These are phyloP conservation scores for Candida wancherniae DNA, from an alignment of 805 yeast species.

Conservation along the genomic window DNA sequence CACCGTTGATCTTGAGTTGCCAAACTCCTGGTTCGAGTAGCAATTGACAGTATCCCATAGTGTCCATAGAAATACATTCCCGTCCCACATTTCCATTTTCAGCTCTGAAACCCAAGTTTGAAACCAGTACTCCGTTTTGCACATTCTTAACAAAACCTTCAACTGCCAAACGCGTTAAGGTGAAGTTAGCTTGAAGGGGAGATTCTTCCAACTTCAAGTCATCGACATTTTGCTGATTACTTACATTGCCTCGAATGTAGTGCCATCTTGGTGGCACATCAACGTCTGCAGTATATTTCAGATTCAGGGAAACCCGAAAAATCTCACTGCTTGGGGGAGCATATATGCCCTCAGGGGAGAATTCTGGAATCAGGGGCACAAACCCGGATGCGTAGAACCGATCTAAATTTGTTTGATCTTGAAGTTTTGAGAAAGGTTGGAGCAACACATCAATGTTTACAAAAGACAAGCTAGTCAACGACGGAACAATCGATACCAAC, in stretches of 20 bases:
- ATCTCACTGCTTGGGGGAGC: not conserved
- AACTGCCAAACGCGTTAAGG: slow-evolving; percentile 51
- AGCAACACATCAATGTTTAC: slow-evolving; percentile 51
- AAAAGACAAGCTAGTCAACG: slow-evolving; percentile 42
- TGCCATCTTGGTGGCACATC: slow-evolving; percentile 68
- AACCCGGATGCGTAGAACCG: slow-evolving; percentile 54
- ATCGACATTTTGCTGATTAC: slow-evolving; percentile 49
- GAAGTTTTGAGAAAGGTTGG: slow-evolving; percentile 47
- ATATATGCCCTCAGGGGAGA: slow-evolving; percentile 23
- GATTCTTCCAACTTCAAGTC: slow-evolving; percentile 39
- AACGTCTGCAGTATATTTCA: slow-evolving; percentile 30
- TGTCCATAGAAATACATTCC: slow-evolving; percentile 72
- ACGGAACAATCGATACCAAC: slow-evolving; percentile 40
- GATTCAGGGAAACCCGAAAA: slow-evolving; percentile 30
- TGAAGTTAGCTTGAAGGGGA: slow-evolving; percentile 35
- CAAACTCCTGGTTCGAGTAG: slow-evolving; percentile 69
- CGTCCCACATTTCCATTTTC: slow-evolving; percentile 16
- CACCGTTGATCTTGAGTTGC: slow-evolving; percentile 46
- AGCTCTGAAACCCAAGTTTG: slow-evolving; percentile 49
- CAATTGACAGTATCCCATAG: slow-evolving; percentile 80
- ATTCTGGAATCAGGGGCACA: slow-evolving; percentile 27
- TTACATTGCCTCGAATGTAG: slow-evolving; percentile 46
- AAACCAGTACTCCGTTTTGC: slow-evolving; percentile 34
- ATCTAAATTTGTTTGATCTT: slow-evolving; percentile 43
- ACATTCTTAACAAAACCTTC: slow-evolving; percentile 66